Evolutionary conservation across 2,329 filamentous ascomycete genomes (phyloP).

Genomic region (Xylariaceae sp.): DNA sequence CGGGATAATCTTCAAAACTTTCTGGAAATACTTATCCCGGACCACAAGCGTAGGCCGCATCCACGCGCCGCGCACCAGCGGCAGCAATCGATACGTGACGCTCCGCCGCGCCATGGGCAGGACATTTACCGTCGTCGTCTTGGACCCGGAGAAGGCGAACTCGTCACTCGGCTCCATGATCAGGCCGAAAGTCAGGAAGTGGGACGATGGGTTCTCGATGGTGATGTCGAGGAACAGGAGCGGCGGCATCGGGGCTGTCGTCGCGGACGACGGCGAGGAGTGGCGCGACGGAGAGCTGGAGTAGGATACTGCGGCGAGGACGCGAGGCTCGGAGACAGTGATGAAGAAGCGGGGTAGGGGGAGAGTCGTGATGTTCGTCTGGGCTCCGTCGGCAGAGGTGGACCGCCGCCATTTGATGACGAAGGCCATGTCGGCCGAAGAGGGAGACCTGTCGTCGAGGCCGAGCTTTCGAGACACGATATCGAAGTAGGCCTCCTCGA

Average conservation of each 20-base stretch:
- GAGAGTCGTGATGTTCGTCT: constrained; percentile 61
- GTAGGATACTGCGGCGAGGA: constrained; percentile 59
- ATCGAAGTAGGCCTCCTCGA: constrained; percentile 69
- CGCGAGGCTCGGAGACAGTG: constrained; percentile 79
- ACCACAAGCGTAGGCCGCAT: constrained; percentile 71
- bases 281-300: constrained; percentile 27
- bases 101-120: constrained; percentile 74
- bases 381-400: constrained; percentile 12
- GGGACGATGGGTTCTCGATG: constrained; percentile 89
- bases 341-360: constrained; percentile 76
- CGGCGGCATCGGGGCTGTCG: constrained; percentile 28
- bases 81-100: constrained; percentile 70
- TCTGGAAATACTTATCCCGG: constrained; percentile 89
- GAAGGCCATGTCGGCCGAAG: constrained; percentile 70
- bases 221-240: constrained; percentile 52
- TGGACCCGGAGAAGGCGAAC: constrained; percentile 89
- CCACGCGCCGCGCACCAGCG: constrained; percentile 62
- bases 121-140: constrained; percentile 73
- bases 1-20: constrained; percentile 75
- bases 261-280: constrained; percentile 11
- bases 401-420: constrained; percentile 71
- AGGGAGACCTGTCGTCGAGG: constrained; percentile 76
- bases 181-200: constrained; percentile 90
- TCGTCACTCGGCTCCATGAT: constrained; percentile 88
- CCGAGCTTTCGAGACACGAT: constrained; percentile 70